Conservation (phyloP, 441 rosid genomes). For the Euphorbia corollata region DNA sequence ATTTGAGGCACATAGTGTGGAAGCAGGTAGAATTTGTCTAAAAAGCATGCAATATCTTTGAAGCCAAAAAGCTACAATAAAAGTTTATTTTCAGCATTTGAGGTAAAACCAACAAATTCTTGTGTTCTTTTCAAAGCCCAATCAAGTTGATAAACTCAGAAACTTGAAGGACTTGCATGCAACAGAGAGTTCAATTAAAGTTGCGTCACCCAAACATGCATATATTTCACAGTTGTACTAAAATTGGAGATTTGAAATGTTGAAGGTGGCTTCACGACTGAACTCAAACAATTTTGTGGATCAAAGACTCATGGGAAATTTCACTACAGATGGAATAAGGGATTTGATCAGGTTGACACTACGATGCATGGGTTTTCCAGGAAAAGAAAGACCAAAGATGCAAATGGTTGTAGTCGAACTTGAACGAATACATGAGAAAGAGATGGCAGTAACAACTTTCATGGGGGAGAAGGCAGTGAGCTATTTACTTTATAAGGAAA, state of each 20-base stretch:
- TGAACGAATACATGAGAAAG: constrained; percentile 39
- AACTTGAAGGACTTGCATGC: background rate
- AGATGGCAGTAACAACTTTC: constrained; percentile 44
- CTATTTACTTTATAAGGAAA: constrained; percentile 27
- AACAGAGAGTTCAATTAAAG: background rate
- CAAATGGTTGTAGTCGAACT: constrained; percentile 37
- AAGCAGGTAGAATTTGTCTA: background rate
- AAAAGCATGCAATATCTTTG: background rate
- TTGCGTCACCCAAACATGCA: background rate
- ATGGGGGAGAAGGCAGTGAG: constrained; percentile 58
- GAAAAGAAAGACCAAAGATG: constrained; percentile 41
- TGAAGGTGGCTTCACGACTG: constrained; percentile 35
- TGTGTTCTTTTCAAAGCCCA: background rate
- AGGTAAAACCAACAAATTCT: background rate
- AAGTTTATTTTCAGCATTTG: background rate
- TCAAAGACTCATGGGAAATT: constrained; percentile 32
- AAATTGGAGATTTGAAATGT: constrained; percentile 2
- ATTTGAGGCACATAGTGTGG: background rate
- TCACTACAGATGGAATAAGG: constrained; percentile 39
- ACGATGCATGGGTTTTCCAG: constrained; percentile 39
- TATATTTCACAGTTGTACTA: background rate
- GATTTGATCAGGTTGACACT: constrained; percentile 38
- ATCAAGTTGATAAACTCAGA: background rate
- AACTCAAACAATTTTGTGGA: constrained; percentile 37
- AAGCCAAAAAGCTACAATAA: background rate